Evolutionary conservation across 495 filamentous ascomycete species (phyloP).

Genomic region (Chaetomidium leptoderma): DNA sequence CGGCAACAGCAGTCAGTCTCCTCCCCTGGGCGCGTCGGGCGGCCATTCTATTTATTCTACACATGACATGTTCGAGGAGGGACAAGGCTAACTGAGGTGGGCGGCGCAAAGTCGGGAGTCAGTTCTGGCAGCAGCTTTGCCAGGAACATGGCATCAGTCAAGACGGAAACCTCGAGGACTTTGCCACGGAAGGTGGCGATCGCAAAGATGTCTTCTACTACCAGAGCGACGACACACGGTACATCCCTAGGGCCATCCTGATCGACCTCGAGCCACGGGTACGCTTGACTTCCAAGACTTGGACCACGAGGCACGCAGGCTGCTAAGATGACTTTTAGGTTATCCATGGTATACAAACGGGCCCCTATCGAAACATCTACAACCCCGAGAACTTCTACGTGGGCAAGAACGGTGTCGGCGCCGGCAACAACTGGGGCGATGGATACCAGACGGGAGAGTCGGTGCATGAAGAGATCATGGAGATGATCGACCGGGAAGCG

Average conservation of each 20-base stretch:
- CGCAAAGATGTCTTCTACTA: constrained; percentile 99
- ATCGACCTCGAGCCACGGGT: constrained; percentile 92
- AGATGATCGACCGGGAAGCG: constrained; percentile 98
- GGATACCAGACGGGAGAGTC: constrained; percentile 88
- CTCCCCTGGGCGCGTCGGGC: neutral
- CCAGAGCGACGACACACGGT: constrained; percentile 95
- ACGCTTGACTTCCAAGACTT: constrained; percentile 24
- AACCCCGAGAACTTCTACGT: constrained; percentile 99
- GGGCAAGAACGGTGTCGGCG: constrained; percentile 83
- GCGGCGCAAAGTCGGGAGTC: constrained; percentile 65
- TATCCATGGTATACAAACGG: constrained; percentile 85
- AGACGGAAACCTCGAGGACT: constrained; percentile 93
- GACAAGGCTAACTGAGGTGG: constrained; percentile 15
- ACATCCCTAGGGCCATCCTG: constrained; percentile 93
- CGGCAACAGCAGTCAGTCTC: constrained; percentile 91
- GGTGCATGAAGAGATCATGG: constrained; percentile 95
- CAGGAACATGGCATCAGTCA: constrained; percentile 96
- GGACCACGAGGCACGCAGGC: neutral
- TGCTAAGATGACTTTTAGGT: constrained; percentile 50
- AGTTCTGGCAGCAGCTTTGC: constrained; percentile 97
- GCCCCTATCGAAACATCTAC: constrained; percentile 95
- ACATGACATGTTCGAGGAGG: too few species aligned
- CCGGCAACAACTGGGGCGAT: constrained; percentile 96
- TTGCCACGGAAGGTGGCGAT: constrained; percentile 93
- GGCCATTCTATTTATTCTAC: neutral